phyloP scores from a whole-genome alignment of 1,139 yeast genomes.

The Saccharomyces hybrid region DNA sequence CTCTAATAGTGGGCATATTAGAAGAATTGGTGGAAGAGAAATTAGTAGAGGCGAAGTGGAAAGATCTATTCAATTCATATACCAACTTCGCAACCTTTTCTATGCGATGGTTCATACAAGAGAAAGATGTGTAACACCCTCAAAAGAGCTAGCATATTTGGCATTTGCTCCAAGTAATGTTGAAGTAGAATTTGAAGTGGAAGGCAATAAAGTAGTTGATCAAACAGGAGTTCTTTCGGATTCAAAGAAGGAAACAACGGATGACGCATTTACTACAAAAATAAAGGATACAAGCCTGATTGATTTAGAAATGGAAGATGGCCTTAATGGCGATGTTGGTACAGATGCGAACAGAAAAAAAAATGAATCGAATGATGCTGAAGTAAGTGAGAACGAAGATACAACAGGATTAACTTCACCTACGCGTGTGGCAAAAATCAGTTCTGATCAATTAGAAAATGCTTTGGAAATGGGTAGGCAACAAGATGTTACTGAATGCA shows the following conservation, averaged over 20 bases:
- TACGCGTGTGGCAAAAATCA: slow-evolving; percentile 37
- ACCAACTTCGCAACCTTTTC: slow-evolving; percentile 62
- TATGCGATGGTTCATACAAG: slow-evolving; percentile 57
- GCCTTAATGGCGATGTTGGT: slow-evolving; percentile 3
- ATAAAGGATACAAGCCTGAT: neutral
- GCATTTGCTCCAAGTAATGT: slow-evolving; percentile 74
- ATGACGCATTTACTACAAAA: neutral
- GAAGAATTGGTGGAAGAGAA: slow-evolving; percentile 80
- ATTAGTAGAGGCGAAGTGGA: slow-evolving; percentile 67
- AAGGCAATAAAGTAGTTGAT: slow-evolving; percentile 3
- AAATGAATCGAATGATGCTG: neutral
- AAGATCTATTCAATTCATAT: slow-evolving; percentile 74
- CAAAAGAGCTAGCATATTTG: slow-evolving; percentile 75
- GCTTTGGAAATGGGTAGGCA: slow-evolving; percentile 81
- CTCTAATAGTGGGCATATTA: slow-evolving; percentile 28
- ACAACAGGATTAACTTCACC: slow-evolving; percentile 10
- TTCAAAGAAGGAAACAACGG: neutral
- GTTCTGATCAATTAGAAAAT: slow-evolving; percentile 58
- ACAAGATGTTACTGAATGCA: slow-evolving; percentile 96
- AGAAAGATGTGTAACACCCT: slow-evolving; percentile 66
- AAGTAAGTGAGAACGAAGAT: neutral
- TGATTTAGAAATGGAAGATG: neutral
- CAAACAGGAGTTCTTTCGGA: neutral
- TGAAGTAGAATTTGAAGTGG: slow-evolving; percentile 49
- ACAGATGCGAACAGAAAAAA: slow-evolving; percentile 5